phyloP scores from a whole-genome alignment of 352 stramenopile species.

The Globisporangium polare region DNA sequence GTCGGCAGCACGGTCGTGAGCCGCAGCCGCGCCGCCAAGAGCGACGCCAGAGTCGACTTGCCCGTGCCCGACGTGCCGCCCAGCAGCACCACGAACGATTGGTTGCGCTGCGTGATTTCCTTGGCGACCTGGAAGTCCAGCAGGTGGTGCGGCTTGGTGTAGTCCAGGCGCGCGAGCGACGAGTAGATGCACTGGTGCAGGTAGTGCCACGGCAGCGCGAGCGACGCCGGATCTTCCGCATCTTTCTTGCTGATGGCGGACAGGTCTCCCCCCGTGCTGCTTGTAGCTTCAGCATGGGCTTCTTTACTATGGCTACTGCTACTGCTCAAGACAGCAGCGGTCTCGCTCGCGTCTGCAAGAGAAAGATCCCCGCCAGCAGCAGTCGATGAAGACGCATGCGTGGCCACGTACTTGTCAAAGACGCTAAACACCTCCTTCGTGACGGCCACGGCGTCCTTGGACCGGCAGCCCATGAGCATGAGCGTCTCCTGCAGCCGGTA shows the following conservation, averaged over 20 bases:
- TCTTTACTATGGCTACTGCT: not conserved
- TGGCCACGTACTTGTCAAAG: slow-evolving; percentile 52
- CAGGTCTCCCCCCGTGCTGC: not conserved
- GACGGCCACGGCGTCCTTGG: slow-evolving; percentile 67
- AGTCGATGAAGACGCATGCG: slow-evolving; percentile 7
- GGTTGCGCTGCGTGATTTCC: slow-evolving; percentile 82
- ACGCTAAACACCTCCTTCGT: slow-evolving; percentile 64
- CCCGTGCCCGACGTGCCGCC: slow-evolving; percentile 81
- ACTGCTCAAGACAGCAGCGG: not conserved
- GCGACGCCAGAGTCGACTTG: slow-evolving; percentile 82
- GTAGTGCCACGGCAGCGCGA: slow-evolving; percentile 61
- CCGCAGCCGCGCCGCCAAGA: slow-evolving; percentile 67
- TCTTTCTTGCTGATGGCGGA: not conserved
- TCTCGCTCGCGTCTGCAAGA: not conserved
- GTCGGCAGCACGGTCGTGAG: slow-evolving; percentile 83
- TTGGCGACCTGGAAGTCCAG: slow-evolving; percentile 84
- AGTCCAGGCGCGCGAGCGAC: slow-evolving; percentile 70
- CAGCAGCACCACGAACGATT: slow-evolving; percentile 85
- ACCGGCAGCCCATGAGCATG: slow-evolving; percentile 84
- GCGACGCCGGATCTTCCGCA: not conserved
- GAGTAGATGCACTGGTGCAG: slow-evolving; percentile 83
- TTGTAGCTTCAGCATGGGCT: not conserved
- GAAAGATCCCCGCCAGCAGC: not conserved
- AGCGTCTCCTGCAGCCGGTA: slow-evolving; percentile 85
- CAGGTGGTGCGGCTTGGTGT: slow-evolving; percentile 82